Evolutionary conservation across 139 green algal genomes (phyloP).

Genomic region (Coccomyxa sp.): DNA sequence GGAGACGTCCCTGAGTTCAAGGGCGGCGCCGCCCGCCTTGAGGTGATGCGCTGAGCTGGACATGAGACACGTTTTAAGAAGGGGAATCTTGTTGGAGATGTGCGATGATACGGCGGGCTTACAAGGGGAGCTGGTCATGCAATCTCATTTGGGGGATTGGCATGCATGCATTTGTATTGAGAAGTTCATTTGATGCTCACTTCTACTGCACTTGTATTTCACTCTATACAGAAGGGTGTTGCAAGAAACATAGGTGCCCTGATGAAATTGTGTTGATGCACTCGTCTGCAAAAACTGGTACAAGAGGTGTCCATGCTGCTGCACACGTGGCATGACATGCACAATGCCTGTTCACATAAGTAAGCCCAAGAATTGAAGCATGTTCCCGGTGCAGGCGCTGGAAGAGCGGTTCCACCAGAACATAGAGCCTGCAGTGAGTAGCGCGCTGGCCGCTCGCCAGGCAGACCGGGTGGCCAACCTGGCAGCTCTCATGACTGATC

Average conservation of each 20-base stretch:
- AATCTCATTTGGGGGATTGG: no score
- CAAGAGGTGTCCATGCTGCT: no score
- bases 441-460: constrained; percentile 52
- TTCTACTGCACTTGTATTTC: no score
- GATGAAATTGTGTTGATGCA: no score
- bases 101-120: not conserved
- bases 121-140: not conserved
- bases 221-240: no score
- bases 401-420: constrained; percentile 75
- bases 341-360: no score
- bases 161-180: no score
- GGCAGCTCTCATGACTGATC: constrained; percentile 47
- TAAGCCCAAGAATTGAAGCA: not conserved
- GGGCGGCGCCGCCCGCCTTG: constrained; percentile 19
- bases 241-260: no score
- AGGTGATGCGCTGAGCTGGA: not conserved
- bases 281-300: no score
- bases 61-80: not conserved
- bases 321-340: no score
- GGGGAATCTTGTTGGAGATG: not conserved
- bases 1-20: constrained; percentile 44
- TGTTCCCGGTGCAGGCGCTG: constrained; percentile 26
- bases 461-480: constrained; percentile 34
- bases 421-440: constrained; percentile 65
- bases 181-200: no score